A percentile compares a stretch with the other conserved stretches of the same genome.
These are phyloP conservation scores for Gossypium anomalum DNA, from an alignment of 345 rosid species.

Conservation along the genomic window DNA sequence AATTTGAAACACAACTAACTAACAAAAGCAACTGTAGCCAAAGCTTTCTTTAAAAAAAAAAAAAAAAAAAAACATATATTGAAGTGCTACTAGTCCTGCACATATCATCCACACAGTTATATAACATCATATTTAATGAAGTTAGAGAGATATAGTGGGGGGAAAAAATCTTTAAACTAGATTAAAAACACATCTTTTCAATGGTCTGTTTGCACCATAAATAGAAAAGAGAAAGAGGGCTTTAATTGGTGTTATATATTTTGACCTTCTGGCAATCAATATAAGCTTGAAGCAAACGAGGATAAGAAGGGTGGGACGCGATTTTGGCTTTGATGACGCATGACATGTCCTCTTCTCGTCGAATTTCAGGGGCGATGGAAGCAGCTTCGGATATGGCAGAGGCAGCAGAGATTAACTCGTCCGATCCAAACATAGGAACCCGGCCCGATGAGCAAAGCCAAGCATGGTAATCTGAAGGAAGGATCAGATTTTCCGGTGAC, in stretches of 20 bases:
- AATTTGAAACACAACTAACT: constrained; percentile 11
- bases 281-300: constrained; percentile 80
- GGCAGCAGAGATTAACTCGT: constrained; percentile 53
- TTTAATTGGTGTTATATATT: background rate
- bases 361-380: constrained; percentile 53
- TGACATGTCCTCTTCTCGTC: constrained; percentile 38
- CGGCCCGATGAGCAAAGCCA: constrained; percentile 41
- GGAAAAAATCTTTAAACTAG: background rate
- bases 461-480: constrained; percentile 44
- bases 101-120: background rate
- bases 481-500: constrained; percentile 65
- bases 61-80: background rate
- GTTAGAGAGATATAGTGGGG: background rate
- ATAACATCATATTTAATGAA: background rate
- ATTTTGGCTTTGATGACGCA: constrained; percentile 65
- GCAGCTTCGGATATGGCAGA: constrained; percentile 60
- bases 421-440: constrained; percentile 58
- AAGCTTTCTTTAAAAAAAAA: background rate
- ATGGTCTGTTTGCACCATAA: constrained; percentile 9
- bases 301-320: constrained; percentile 76
- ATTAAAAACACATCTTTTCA: background rate
- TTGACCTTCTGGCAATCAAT: constrained; percentile 95
- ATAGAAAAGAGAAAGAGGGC: background rate
- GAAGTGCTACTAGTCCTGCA: background rate
- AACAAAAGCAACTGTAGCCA: constrained; percentile 2